Conservation (phyloP, 2,329 filamentous ascomycete genomes). For the Sporothrix euskadiensis region DNA sequence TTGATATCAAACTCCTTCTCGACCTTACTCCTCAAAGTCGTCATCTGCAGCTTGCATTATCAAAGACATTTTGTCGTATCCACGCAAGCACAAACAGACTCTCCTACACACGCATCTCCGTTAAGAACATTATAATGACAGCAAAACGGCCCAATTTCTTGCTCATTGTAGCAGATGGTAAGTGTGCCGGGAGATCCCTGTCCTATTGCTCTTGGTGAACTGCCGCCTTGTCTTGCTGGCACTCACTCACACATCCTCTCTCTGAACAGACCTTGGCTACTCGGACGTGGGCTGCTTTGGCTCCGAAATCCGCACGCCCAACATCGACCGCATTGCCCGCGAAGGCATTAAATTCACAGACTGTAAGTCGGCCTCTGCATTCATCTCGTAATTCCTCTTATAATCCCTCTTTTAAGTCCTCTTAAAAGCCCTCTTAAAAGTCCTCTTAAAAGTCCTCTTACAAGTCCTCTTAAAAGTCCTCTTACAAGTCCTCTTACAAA, state of each 20-base stretch:
- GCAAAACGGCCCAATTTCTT: slow-evolving; percentile 11
- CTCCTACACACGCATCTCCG: neutral
- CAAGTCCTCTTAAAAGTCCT: too few species aligned
- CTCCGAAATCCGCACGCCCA: slow-evolving; percentile 20
- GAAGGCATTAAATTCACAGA: slow-evolving; percentile 12
- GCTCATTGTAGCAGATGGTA: slow-evolving; percentile 18
- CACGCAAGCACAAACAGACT: neutral
- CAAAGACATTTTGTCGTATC: neutral
- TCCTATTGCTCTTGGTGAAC: neutral
- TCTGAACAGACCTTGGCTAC: slow-evolving; percentile 1
- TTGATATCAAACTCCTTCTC: neutral
- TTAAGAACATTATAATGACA: neutral
- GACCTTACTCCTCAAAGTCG: neutral
- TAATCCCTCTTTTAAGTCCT: too few species aligned
- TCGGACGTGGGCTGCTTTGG: slow-evolving; percentile 12
- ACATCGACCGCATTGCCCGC: neutral
- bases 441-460: too few species aligned
- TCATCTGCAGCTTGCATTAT: slow-evolving; percentile 5
- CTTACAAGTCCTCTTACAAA: too few species aligned
- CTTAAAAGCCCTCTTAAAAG: too few species aligned
- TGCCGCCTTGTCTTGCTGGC: neutral
- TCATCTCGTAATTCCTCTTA: too few species aligned
- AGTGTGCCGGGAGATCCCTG: neutral
- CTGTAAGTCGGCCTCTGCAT: neutral
- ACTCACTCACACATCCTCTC: neutral